Evolutionary conservation across 768 basidiomycete species (phyloP).

Genomic region (Pleurotus eryngii): DNA sequence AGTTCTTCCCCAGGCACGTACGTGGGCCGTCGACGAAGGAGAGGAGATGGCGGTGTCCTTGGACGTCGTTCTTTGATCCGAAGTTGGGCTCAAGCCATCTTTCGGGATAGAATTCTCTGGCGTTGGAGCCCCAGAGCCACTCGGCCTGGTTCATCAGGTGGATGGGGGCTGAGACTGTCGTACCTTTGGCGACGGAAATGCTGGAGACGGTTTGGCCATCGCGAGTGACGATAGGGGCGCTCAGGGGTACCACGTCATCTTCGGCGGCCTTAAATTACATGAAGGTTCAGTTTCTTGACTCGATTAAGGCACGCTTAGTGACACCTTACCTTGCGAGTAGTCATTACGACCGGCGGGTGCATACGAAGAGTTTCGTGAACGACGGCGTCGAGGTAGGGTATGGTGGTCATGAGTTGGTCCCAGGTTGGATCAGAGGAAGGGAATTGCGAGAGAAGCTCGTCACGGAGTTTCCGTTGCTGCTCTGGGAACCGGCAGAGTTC

Average conservation of each 20-base stretch:
- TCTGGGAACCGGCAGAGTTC: constrained; percentile 45
- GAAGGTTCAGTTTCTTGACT: background rate
- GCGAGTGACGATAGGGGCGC: constrained; percentile 39
- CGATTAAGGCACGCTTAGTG: no score
- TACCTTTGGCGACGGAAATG: constrained; percentile 47
- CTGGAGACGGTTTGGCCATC: constrained; percentile 35
- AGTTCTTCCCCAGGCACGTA: constrained; percentile 45
- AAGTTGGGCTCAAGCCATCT: constrained; percentile 48
- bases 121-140: constrained; percentile 58
- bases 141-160: constrained; percentile 46
- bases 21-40: constrained; percentile 52
- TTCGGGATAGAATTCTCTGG: constrained; percentile 57
- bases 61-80: constrained; percentile 26
- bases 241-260: constrained; percentile 62
- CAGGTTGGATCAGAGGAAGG: constrained; percentile 45
- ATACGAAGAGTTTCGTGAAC: constrained; percentile 43
- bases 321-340: constrained; percentile 33
- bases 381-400: constrained; percentile 57
- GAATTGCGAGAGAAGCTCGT: constrained; percentile 40
- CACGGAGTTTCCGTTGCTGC: constrained; percentile 44
- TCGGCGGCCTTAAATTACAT: constrained; percentile 31
- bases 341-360: constrained; percentile 36
- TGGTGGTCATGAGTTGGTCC: constrained; percentile 44
- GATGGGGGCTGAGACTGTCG: constrained; percentile 40
- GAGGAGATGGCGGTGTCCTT: constrained; percentile 48